Evolutionary conservation across 441 rosid genomes (phyloP), one percentile per base, ranked within the genome.

Genomic region (Flueggea neowawraea): DNA sequence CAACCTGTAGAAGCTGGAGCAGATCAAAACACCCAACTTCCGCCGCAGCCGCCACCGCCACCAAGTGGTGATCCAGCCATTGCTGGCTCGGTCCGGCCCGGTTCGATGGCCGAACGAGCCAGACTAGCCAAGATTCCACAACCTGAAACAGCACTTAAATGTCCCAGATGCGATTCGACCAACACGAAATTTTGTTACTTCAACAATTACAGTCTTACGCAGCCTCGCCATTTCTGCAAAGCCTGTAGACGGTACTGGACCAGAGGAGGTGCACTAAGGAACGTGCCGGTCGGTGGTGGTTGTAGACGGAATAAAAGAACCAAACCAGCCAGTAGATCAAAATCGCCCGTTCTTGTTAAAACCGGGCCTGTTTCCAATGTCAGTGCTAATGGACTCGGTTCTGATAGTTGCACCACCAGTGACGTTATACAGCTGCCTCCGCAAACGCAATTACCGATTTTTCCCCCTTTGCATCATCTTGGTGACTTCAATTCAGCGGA

Each of bases 141-240:
- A 70, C 93, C 97, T 0, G 98, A 90, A 67, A 55, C 75, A 13
- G 89, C 95, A 49, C 80, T 85, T 12, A 88, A 88, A 67, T 93
- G 98, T 72, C 98, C 98, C 13, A 78, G 98, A 73, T 93, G 98
- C 57, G 95, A 93, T 57, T 93, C 98, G 2, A 79, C 86, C 57
- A 93, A 93, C 74, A 93, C 98, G 2, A 93, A 93, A 72, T 93
- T 93, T 66, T 90, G 97, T 68, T 92, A 90, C 83, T 92, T 90
- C 84, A 92, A 92, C 82, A 92, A 92, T 86, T 92, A 92, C 70
- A 92, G 88, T 67, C 95, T 90, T 47, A 44, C 97, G 11, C 98
- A 93, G 84, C 98, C 98, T 33, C 87, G 98, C 28, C 95, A 93
- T 84, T 90, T 90, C 67, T 93, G 98, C 85, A 93, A 90, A 68